These are phyloP conservation scores for Davidsoniella eucalypti DNA, from an alignment of 2,329 filamentous ascomycete species.

Conservation along the genomic window DNA sequence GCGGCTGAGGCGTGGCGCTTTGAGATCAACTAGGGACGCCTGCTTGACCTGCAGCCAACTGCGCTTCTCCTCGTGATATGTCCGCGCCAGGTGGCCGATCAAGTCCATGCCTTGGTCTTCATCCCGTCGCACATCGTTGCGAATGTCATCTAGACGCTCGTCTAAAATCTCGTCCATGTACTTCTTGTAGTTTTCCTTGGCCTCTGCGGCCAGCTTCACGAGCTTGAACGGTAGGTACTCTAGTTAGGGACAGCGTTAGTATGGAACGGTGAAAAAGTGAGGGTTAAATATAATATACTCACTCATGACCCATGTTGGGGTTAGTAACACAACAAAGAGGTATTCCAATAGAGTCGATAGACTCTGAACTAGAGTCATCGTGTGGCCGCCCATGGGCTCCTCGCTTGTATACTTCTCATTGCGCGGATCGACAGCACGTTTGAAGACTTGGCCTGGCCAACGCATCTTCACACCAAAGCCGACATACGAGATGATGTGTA, in stretches of 20 bases:
- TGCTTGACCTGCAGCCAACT: slow-evolving; percentile 5
- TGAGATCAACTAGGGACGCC: slow-evolving; percentile 14
- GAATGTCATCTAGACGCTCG: slow-evolving; percentile 34
- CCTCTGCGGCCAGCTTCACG: slow-evolving; percentile 34
- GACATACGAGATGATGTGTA: slow-evolving; percentile 46
- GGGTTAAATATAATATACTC: slow-evolving; percentile 17
- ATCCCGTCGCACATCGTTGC: slow-evolving; percentile 19
- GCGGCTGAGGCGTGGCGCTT: slow-evolving; percentile 30
- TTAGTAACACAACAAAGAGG: slow-evolving; percentile 43
- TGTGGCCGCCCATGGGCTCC: slow-evolving; percentile 34
- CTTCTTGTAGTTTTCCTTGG: slow-evolving; percentile 45
- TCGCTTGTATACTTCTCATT: slow-evolving; percentile 32
- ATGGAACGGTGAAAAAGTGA: background rate
- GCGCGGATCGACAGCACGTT: slow-evolving; percentile 26
- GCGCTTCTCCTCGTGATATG: slow-evolving; percentile 21
- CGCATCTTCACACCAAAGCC: slow-evolving; percentile 49
- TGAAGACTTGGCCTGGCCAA: slow-evolving; percentile 45
- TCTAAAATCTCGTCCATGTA: slow-evolving; percentile 56
- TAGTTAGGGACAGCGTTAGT: slow-evolving; percentile 14
- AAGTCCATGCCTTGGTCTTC: slow-evolving; percentile 35
- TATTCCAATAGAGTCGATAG: slow-evolving; percentile 45
- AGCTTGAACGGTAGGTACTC: slow-evolving; percentile 32
- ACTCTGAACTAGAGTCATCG: slow-evolving; percentile 48
- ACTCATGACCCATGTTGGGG: slow-evolving; percentile 40
- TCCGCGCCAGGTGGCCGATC: slow-evolving; percentile 33